phyloP scores from a whole-genome alignment of 768 basidiomycete species.

The Russula lepida region DNA sequence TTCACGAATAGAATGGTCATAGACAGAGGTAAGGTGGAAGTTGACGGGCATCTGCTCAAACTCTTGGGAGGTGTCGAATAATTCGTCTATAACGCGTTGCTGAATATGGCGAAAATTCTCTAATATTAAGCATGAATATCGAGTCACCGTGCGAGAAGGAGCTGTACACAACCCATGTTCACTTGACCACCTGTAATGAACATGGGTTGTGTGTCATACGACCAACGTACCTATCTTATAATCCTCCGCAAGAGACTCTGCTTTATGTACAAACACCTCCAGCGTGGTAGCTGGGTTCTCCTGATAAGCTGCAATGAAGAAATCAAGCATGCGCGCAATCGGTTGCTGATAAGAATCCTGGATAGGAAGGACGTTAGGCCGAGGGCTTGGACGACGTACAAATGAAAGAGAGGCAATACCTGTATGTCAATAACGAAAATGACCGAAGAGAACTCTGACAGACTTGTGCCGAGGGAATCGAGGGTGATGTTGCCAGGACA shows the following conservation, averaged over 20 bases:
- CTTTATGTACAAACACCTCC: constrained; percentile 93
- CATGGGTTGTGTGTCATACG: constrained; percentile 10
- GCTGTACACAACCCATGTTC: neutral
- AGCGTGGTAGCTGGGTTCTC: constrained; percentile 71
- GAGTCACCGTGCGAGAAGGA: neutral
- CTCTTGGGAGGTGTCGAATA: constrained; percentile 67
- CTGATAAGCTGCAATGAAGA: constrained; percentile 68
- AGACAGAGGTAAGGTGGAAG: constrained; percentile 88
- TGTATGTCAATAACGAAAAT: constrained; percentile 95
- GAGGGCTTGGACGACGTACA: neutral
- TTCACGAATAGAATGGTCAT: constrained; percentile 86
- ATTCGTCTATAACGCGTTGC: constrained; percentile 74
- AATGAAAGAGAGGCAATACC: constrained; percentile 36
- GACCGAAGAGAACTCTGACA: constrained; percentile 74
- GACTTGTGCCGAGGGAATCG: constrained; percentile 64
- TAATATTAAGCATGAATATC: constrained; percentile 26
- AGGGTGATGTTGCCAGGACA: constrained; percentile 81
- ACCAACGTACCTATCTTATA: constrained; percentile 68
- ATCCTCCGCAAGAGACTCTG: constrained; percentile 84
- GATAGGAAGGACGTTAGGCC: neutral
- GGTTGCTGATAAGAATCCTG: constrained; percentile 82
- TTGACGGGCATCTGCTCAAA: constrained; percentile 73
- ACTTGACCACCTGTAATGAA: neutral
- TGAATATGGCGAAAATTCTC: constrained; percentile 91
- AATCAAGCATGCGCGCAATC: constrained; percentile 72